Evolutionary conservation across 1,284 basidiomycete genomes (phyloP).

Genomic region (Ganoderma lucidum): DNA sequence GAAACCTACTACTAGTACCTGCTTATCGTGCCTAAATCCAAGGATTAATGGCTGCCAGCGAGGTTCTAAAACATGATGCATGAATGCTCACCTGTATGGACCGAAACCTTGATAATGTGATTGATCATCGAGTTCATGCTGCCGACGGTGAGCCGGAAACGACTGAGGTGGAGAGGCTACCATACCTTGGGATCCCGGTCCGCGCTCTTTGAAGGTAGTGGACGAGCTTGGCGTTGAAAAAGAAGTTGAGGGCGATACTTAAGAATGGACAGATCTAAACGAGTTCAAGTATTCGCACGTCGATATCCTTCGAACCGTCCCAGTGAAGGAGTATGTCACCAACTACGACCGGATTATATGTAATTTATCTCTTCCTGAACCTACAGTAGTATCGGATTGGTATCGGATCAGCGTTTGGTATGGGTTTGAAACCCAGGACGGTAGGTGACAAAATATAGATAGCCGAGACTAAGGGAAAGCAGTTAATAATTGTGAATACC

Average conservation of each 20-base stretch:
- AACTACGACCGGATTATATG: background rate
- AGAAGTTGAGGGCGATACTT: background rate
- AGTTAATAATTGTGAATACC: background rate
- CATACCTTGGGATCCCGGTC: background rate
- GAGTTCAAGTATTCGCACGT: background rate
- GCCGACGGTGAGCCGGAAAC: background rate
- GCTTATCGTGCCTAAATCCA: background rate
- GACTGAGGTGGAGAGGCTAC: background rate
- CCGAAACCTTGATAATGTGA: background rate
- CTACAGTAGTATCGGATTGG: background rate
- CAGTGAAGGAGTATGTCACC: background rate
- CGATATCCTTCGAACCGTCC: background rate
- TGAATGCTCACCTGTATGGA: background rate
- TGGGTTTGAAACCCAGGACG: background rate
- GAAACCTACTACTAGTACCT: background rate
- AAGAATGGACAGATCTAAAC: background rate
- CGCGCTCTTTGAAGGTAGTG: background rate
- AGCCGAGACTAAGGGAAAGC: background rate
- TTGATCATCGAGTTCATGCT: background rate
- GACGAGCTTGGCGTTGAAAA: slow-evolving; percentile 5
- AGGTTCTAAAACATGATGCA: no score
- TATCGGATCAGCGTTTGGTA: background rate
- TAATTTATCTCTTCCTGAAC: background rate
- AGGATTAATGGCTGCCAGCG: background rate
- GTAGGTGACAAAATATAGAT: background rate